phyloP scores from a whole-genome alignment of 768 basidiomycete species.

The Leccinum disarticulatum region DNA sequence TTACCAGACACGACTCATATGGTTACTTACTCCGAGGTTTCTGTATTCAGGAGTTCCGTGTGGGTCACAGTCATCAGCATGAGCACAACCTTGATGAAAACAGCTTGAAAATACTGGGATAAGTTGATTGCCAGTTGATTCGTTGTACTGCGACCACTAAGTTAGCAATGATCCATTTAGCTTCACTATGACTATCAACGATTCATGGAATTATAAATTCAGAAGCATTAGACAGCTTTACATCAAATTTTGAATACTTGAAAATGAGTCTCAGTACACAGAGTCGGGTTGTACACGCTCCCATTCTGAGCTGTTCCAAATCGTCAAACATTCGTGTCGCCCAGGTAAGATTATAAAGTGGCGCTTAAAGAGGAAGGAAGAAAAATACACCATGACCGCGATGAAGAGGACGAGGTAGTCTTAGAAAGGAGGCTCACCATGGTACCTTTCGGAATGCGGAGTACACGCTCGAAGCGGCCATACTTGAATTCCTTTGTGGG shows the following conservation, averaged over 20 bases:
- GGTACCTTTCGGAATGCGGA: conserved; percentile 38
- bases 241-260: conserved; percentile 1
- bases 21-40: conserved; percentile 45
- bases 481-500: conserved; percentile 40
- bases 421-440: conserved; percentile 30
- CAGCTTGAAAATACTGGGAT: no score
- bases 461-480: conserved; percentile 37
- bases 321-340: neutral
- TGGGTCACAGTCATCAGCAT: no score
- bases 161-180: no score
- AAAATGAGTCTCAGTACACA: conserved; percentile 6
- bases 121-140: no score
- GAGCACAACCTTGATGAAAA: no score
- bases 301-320: neutral
- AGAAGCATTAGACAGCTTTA: no score
- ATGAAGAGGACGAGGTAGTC: conserved; percentile 24
- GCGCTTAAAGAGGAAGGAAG: neutral
- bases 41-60: conserved; percentile 50
- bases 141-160: no score
- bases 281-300: neutral
- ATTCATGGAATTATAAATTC: no score
- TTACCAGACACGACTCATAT: conserved; percentile 47
- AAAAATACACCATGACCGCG: conserved; percentile 3
- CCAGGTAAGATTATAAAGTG: neutral
- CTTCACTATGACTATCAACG: no score